Evolutionary conservation across 1,284 basidiomycete genomes (phyloP).

Genomic region (Peniophora sp.): DNA sequence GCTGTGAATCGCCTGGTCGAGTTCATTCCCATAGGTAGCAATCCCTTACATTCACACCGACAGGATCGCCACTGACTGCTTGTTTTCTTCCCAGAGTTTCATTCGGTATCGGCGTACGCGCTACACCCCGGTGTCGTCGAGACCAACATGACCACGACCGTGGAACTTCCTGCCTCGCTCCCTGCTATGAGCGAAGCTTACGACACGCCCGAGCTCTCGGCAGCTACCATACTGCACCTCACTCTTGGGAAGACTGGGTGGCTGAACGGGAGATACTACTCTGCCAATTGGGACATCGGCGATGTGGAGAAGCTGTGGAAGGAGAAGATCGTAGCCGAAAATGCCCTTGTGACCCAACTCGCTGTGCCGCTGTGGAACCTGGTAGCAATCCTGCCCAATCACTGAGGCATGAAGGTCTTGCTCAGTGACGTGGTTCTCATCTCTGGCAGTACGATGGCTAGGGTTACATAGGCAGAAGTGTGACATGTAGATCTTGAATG

Average conservation of each 20-base stretch:
- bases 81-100: conserved; percentile 4
- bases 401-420: no score
- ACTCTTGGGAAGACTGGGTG: conserved; percentile 8
- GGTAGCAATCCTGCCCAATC: no score
- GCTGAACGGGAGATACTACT: conserved; percentile 5
- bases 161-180: no score
- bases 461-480: no score
- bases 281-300: background rate
- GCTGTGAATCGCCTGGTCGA: conserved; percentile 8
- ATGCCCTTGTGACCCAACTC: background rate
- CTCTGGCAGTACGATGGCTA: no score
- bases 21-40: conserved; percentile 8
- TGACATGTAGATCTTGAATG: no score
- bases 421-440: no score
- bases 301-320: background rate
- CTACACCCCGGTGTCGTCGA: conserved; percentile 10
- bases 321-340: background rate
- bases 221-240: conserved; percentile 5
- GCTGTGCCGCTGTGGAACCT: no score
- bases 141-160: conserved; percentile 1
- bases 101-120: conserved; percentile 5
- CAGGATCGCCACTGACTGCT: background rate
- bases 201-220: conserved; percentile 3
- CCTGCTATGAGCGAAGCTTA: no score
- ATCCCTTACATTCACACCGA: background rate